Conservation (phyloP, 2,329 filamentous ascomycete genomes). For the Xylaria sp. region DNA sequence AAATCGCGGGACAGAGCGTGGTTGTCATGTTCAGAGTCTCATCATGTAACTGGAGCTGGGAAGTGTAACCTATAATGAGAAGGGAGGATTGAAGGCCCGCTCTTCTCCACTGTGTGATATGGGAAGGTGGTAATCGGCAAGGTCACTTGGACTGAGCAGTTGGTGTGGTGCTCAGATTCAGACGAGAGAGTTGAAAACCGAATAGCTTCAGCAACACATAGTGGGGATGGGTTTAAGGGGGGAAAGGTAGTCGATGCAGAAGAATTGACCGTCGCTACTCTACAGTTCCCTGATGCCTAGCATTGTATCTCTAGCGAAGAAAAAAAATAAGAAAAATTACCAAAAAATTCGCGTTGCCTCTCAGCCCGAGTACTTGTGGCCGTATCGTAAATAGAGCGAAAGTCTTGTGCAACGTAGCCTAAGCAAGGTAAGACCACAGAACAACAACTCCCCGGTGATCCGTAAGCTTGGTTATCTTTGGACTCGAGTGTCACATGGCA, state of each 20-base stretch:
- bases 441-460: too few species aligned
- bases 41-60: slow-evolving; percentile 7
- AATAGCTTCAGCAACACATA: slow-evolving; percentile 17
- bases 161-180: slow-evolving; percentile 8
- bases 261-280: slow-evolving; percentile 15
- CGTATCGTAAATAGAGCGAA: too few species aligned
- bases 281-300: slow-evolving; percentile 14
- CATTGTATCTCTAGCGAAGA: slow-evolving; percentile 29
- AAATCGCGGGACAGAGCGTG: slow-evolving; percentile 3
- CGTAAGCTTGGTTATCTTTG: too few species aligned
- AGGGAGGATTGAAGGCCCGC: slow-evolving; percentile 4
- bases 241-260: slow-evolving; percentile 18
- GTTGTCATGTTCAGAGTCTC: slow-evolving; percentile 5
- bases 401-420: too few species aligned
- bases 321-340: slow-evolving; percentile 24
- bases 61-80: slow-evolving; percentile 12
- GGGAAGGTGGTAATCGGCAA: slow-evolving; percentile 13
- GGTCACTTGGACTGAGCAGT: slow-evolving; percentile 16
- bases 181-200: neutral
- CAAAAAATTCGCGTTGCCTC: slow-evolving; percentile 2
- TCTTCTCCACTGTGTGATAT: slow-evolving; percentile 18
- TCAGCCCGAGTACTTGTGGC: too few species aligned
- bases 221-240: slow-evolving; percentile 20
- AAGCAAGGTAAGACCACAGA: too few species aligned
- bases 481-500: too few species aligned